Conservation (phyloP, 192 early-diverging fungal genomes). For the Paraglomus brasilianum region DNA sequence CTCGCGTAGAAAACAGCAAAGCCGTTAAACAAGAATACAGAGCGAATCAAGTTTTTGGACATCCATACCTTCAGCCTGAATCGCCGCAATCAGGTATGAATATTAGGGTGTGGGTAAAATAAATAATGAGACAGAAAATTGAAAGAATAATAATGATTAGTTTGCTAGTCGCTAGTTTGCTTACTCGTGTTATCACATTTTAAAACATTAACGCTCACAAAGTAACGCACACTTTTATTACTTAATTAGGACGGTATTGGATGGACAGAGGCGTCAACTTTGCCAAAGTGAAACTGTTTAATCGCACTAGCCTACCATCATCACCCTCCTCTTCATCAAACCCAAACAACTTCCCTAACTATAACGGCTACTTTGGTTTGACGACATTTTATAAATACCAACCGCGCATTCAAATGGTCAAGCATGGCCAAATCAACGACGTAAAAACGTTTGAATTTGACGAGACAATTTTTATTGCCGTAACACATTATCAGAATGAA, state of each 20-base stretch:
- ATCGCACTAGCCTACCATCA: slow-evolving; percentile 21
- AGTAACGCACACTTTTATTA: not conserved
- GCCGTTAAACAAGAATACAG: not conserved
- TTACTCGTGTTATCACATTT: too few species aligned
- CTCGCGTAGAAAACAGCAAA: not conserved
- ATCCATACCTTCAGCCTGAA: slow-evolving; percentile 36
- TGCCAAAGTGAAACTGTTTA: slow-evolving; percentile 53
- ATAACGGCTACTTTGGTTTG: slow-evolving; percentile 41
- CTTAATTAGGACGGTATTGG: slow-evolving; percentile 38
- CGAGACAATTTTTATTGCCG: slow-evolving; percentile 54
- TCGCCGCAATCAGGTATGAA: slow-evolving; percentile 27
- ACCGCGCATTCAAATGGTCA: slow-evolving; percentile 51
- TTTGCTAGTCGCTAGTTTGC: too few species aligned
- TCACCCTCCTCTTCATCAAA: not conserved
- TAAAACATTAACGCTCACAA: too few species aligned
- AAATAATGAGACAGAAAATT: too few species aligned
- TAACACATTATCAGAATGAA: slow-evolving; percentile 62
- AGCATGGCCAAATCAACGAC: slow-evolving; percentile 26
- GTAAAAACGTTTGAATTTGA: slow-evolving; percentile 40
- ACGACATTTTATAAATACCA: slow-evolving; percentile 53
- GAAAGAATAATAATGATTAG: too few species aligned
- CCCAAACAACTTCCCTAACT: slow-evolving; percentile 18
- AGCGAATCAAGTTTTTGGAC: not conserved
- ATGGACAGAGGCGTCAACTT: slow-evolving; percentile 44
- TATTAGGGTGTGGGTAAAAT: not conserved